These are phyloP conservation scores for Ocimum tenuiflorum DNA, from an alignment of 257 asterid genomes.

Conservation along the genomic window DNA sequence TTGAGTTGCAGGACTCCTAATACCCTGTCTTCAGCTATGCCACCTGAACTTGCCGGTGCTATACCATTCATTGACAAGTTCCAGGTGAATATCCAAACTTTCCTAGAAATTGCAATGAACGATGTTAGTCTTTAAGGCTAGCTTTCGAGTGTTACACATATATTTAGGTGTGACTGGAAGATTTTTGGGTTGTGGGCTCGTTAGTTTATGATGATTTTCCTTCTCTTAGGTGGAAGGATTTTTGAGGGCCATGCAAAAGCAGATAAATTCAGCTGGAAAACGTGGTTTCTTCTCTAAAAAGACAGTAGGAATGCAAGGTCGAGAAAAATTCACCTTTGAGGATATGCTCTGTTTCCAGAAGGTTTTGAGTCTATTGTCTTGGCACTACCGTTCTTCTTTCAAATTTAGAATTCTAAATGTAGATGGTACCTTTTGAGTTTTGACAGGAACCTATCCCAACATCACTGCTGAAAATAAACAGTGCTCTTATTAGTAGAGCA, in stretches of 20 bases:
- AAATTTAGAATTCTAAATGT: conserved; percentile 16
- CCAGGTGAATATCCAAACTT: conserved; percentile 47
- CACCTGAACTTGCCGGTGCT: conserved; percentile 89
- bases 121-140: not conserved
- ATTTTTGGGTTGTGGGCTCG: conserved; percentile 6
- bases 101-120: not conserved
- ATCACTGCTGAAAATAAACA: conserved; percentile 66
- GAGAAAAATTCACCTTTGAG: conserved; percentile 84
- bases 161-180: conserved; percentile 7
- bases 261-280: conserved; percentile 72
- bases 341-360: conserved; percentile 95
- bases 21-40: conserved; percentile 67
- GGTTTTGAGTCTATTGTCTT: conserved; percentile 38
- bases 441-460: conserved; percentile 92
- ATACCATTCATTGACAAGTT: conserved; percentile 85
- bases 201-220: conserved; percentile 13
- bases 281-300: conserved; percentile 88
- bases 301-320: conserved; percentile 59
- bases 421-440: conserved; percentile 27
- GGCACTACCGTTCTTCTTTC: not conserved
- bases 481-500: conserved; percentile 74
- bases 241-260: conserved; percentile 95
- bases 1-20: conserved; percentile 67
- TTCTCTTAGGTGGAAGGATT: conserved; percentile 76
- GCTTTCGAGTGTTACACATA: not conserved